phyloP scores from a whole-genome alignment of 768 basidiomycete species.

The Mycena galopus region DNA sequence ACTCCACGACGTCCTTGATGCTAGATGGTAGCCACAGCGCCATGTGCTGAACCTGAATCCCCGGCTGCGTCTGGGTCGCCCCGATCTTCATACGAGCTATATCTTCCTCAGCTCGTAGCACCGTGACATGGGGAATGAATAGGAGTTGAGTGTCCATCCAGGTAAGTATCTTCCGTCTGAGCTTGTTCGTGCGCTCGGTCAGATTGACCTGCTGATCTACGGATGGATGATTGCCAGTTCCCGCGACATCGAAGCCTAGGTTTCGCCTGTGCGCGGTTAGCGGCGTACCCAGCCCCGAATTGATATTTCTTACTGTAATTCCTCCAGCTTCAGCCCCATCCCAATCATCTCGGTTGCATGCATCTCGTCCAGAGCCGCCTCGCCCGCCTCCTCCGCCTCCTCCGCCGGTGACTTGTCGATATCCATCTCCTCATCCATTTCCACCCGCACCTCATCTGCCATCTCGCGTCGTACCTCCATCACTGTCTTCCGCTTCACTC shows the following conservation, averaged over 20 bases:
- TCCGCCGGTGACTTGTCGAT: background rate
- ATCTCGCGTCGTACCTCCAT: conserved; percentile 36
- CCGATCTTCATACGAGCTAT: background rate
- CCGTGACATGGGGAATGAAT: conserved; percentile 16
- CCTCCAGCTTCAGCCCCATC: conserved; percentile 36
- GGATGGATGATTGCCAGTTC: conserved; percentile 8
- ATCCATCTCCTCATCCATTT: conserved; percentile 6
- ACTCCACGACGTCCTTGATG: background rate
- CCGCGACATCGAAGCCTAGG: conserved; percentile 4
- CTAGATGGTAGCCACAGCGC: conserved; percentile 26
- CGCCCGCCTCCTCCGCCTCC: background rate
- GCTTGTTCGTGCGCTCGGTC: conserved; percentile 20
- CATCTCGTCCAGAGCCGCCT: conserved; percentile 7
- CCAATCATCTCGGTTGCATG: conserved; percentile 27
- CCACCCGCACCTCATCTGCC: conserved; percentile 32
- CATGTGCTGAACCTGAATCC: conserved; percentile 16
- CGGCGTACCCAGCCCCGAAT: too few relatives aligned
- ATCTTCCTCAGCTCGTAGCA: conserved; percentile 10
- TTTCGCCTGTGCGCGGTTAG: background rate
- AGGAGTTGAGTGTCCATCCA: conserved; percentile 22
- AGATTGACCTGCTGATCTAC: background rate
- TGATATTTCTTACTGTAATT: conserved; percentile 36
- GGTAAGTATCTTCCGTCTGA: conserved; percentile 14
- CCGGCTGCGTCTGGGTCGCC: conserved; percentile 19
- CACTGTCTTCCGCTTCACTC: conserved; percentile 13